Evolutionary conservation across 345 rosid species (phyloP).

Genomic region (Corchorus capsularis): DNA sequence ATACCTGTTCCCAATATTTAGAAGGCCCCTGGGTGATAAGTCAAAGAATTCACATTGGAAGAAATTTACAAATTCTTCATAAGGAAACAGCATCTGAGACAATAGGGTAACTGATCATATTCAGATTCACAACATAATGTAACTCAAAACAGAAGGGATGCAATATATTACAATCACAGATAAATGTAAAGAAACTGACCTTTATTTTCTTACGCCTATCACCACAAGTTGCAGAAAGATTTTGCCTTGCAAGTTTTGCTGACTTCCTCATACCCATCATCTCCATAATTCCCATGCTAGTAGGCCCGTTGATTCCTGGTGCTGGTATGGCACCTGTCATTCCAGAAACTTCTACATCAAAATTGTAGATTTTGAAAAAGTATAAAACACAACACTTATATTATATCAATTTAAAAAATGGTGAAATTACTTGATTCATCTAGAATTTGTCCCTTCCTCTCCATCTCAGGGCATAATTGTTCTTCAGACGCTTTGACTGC

Average conservation of each 20-base stretch:
- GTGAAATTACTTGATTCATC: slow-evolving; percentile 41
- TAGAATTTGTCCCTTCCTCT: slow-evolving; percentile 39
- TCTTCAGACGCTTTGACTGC: slow-evolving; percentile 35
- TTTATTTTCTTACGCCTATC: slow-evolving; percentile 45
- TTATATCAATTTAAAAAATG: slow-evolving; percentile 9
- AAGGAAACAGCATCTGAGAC: slow-evolving; percentile 68
- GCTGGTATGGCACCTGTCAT: slow-evolving; percentile 26
- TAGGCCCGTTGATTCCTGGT: slow-evolving; percentile 39
- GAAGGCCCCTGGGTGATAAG: slow-evolving; percentile 79
- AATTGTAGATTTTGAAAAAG: slow-evolving; percentile 24
- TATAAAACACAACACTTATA: slow-evolving; percentile 6
- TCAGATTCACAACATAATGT: slow-evolving; percentile 5
- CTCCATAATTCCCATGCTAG: slow-evolving; percentile 52
- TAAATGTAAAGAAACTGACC: slow-evolving; percentile 43
- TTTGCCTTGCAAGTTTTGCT: slow-evolving; percentile 43
- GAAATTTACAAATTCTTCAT: slow-evolving; percentile 70
- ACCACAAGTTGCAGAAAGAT: slow-evolving; percentile 27
- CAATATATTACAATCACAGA: background rate
- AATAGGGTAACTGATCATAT: slow-evolving; percentile 9
- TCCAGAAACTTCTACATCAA: slow-evolving; percentile 42
- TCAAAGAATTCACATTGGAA: slow-evolving; percentile 62
- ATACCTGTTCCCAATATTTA: slow-evolving; percentile 87
- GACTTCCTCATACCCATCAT: slow-evolving; percentile 61
- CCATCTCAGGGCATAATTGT: slow-evolving; percentile 39
- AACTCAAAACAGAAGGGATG: slow-evolving; percentile 1